Evolutionary conservation across 1,284 basidiomycete genomes (phyloP).

Genomic region (Malassezia sympodialis): DNA sequence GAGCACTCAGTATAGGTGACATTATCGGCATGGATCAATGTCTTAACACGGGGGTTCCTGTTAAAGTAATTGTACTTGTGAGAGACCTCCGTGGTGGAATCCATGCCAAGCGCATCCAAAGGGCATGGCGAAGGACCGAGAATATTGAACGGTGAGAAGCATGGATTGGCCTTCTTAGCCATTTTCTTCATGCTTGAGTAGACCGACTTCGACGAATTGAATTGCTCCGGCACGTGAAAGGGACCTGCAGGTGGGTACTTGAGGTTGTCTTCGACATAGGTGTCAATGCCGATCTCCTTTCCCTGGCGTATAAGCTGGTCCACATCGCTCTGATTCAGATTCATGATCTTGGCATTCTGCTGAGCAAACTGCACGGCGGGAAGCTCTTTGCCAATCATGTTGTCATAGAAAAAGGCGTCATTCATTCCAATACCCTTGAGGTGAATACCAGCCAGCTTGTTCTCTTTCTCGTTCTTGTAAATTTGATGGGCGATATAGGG

Average conservation of each 20-base stretch:
- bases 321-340: constrained; percentile 19
- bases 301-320: constrained; percentile 21
- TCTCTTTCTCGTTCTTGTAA: constrained; percentile 20
- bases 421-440: constrained; percentile 37
- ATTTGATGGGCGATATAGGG: constrained; percentile 61
- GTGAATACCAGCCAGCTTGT: constrained; percentile 23
- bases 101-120: constrained; percentile 19
- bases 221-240: constrained; percentile 12
- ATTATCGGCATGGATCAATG: constrained; percentile 29
- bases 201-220: constrained; percentile 6
- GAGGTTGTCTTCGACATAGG: constrained; percentile 30
- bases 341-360: constrained; percentile 6
- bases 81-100: neutral
- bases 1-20: constrained; percentile 28
- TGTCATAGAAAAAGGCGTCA: constrained; percentile 30
- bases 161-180: constrained; percentile 21
- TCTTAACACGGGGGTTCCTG: constrained; percentile 29
- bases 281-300: constrained; percentile 25
- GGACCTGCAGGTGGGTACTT: constrained; percentile 33
- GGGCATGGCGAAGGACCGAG: neutral
- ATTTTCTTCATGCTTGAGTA: constrained; percentile 5
- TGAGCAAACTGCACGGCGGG: constrained; percentile 22
- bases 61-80: constrained; percentile 21
- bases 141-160: constrained; percentile 24
- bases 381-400: constrained; percentile 25